phyloP scores from a whole-genome alignment of 2,329 filamentous ascomycete species.

The Aspergillus niger region DNA sequence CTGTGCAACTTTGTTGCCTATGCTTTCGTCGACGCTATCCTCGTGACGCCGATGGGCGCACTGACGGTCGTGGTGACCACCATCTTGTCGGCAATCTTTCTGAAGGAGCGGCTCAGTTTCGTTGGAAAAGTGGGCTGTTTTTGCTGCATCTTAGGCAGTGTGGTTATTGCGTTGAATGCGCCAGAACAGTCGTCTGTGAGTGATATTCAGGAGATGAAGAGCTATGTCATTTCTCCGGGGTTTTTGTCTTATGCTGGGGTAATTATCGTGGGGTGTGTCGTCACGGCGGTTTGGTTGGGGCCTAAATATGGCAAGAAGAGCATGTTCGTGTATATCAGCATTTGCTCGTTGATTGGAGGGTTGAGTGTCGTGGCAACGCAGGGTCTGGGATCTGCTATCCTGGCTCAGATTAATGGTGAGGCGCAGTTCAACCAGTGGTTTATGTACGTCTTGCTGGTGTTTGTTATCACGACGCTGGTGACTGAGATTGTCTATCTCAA shows the following conservation, averaged over 20 bases:
- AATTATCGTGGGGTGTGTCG: slow-evolving; percentile 70
- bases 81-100: slow-evolving; percentile 86
- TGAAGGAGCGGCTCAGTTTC: slow-evolving; percentile 93
- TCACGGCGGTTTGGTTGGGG: slow-evolving; percentile 77
- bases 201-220: slow-evolving; percentile 89
- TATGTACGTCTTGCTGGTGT: slow-evolving; percentile 84
- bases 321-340: slow-evolving; percentile 96
- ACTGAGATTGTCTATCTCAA: slow-evolving; percentile 96
- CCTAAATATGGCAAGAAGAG: slow-evolving; percentile 93
- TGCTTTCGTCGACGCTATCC: slow-evolving; percentile 92
- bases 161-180: slow-evolving; percentile 93
- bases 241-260: slow-evolving; percentile 85
- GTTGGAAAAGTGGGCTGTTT: slow-evolving; percentile 96
- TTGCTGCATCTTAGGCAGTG: slow-evolving; percentile 87
- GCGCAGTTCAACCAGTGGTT: slow-evolving; percentile 98
- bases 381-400: slow-evolving; percentile 85
- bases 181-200: slow-evolving; percentile 81
- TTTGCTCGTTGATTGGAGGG: slow-evolving; percentile 93
- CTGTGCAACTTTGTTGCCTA: slow-evolving; percentile 98
- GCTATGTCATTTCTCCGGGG: slow-evolving; percentile 80
- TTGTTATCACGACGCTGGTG: slow-evolving; percentile 83
- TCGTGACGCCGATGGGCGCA: slow-evolving; percentile 89
- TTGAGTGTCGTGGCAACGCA: slow-evolving; percentile 94
- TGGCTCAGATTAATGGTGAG: slow-evolving; percentile 78
- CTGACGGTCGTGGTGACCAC: slow-evolving; percentile 91